Conservation (phyloP, 1,284 basidiomycete genomes). For the Tilletia indica region DNA sequence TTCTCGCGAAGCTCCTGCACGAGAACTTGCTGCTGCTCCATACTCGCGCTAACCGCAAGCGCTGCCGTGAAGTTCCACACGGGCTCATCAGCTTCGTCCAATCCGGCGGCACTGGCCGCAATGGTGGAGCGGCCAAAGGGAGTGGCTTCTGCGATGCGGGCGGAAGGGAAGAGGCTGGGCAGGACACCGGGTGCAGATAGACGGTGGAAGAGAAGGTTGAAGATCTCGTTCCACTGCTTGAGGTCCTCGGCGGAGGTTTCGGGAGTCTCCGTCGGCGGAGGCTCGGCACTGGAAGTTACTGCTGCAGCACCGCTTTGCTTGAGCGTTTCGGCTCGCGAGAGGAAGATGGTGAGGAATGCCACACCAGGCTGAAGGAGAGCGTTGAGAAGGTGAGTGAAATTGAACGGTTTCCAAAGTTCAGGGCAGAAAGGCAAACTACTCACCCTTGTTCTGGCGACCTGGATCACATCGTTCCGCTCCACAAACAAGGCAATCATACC, state of each 20-base stretch:
- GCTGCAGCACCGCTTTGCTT: constrained; percentile 62
- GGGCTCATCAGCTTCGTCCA: constrained; percentile 78
- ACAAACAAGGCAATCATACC: constrained; percentile 82
- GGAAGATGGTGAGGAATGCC: constrained; percentile 83
- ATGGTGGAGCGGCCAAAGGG: neutral
- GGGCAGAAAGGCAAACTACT: constrained; percentile 57
- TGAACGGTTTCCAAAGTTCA: constrained; percentile 17
- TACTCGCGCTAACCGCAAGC: constrained; percentile 78
- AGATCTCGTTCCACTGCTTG: constrained; percentile 72
- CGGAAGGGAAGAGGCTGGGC: constrained; percentile 82
- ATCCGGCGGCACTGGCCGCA: neutral
- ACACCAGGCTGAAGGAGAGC: constrained; percentile 71
- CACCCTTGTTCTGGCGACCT: constrained; percentile 63
- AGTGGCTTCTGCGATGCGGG: constrained; percentile 58
- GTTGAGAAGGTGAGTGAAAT: neutral
- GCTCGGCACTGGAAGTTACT: constrained; percentile 22
- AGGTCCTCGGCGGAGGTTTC: constrained; percentile 69
- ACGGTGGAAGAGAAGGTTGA: constrained; percentile 77
- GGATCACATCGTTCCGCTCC: constrained; percentile 74
- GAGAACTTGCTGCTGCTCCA: constrained; percentile 79
- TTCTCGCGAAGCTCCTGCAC: constrained; percentile 86
- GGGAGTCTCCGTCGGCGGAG: constrained; percentile 25
- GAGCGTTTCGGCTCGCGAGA: constrained; percentile 86
- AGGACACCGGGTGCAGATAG: constrained; percentile 68
- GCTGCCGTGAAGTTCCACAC: constrained; percentile 89